A percentile compares a stretch with the other conserved stretches of the same genome.
phyloP scores from a whole-genome alignment of 768 basidiomycete species.

The Tulasnella sp. region DNA sequence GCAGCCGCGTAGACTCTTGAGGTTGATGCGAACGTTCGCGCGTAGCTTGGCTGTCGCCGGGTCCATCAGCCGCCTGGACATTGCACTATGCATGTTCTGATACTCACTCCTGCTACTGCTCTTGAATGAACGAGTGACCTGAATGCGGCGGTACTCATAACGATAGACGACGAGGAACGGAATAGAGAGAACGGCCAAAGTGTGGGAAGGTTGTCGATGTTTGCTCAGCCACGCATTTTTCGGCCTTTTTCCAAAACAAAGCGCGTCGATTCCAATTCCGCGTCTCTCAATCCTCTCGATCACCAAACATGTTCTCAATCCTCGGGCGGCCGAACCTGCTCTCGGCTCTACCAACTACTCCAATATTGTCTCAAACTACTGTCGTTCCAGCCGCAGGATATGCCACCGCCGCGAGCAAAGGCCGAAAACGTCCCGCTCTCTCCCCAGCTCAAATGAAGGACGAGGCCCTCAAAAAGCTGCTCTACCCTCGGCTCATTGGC shows the following conservation, averaged over 20 bases:
- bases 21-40: neutral
- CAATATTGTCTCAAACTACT: neutral
- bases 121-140: neutral
- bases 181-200: neutral
- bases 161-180: neutral
- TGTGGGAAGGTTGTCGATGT: neutral
- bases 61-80: neutral
- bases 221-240: neutral
- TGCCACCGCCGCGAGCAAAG: slow-evolving; percentile 5
- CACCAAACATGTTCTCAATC: neutral
- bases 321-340: neutral
- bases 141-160: neutral
- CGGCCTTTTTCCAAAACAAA: neutral
- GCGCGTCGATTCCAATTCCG: no score
- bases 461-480: slow-evolving; percentile 19
- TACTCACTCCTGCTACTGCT: neutral
- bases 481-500: slow-evolving; percentile 70
- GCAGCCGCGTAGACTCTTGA: neutral
- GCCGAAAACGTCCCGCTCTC: slow-evolving; percentile 7
- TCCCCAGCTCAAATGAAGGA: slow-evolving; percentile 5
- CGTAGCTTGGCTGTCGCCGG: neutral
- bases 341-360: neutral
- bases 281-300: neutral
- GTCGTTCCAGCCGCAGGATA: neutral
- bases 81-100: neutral